Percentiles rank a stretch among this genome's conserved stretches.
Conservation (phyloP, 441 rosid species). For the Gossypium gossypioides region DNA sequence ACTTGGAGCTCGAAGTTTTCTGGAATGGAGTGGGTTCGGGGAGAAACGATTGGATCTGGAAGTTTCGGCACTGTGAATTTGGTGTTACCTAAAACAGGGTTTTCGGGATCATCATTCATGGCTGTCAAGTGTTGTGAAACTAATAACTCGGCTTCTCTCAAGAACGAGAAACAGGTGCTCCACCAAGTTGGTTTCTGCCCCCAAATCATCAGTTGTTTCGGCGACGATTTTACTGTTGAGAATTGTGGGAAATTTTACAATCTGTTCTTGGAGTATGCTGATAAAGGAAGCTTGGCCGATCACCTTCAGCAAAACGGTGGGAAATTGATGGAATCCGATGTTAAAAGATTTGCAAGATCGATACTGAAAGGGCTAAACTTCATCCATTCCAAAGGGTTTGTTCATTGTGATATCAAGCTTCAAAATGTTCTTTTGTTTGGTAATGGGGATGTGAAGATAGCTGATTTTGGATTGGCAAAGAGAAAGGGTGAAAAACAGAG, state of each 20-base stretch:
- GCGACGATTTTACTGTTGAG: constrained; percentile 35
- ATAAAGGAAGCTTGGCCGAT: constrained; percentile 59
- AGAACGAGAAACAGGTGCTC: constrained; percentile 43
- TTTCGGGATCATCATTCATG: constrained; percentile 24
- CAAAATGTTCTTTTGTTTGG: constrained; percentile 52
- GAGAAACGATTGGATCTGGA: constrained; percentile 58
- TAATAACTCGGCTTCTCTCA: constrained; percentile 24
- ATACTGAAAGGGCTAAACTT: constrained; percentile 51
- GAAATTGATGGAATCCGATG: constrained; percentile 36
- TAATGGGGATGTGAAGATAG: constrained; percentile 50
- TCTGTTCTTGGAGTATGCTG: constrained; percentile 61
- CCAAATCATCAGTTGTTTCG: constrained; percentile 39
- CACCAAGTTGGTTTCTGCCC: constrained; percentile 33
- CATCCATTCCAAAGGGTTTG: constrained; percentile 56
- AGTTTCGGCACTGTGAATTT: constrained; percentile 50
- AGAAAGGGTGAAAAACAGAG: constrained; percentile 24
- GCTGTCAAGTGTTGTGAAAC: constrained; percentile 55
- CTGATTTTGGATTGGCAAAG: constrained; percentile 73
- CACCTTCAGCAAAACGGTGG: constrained; percentile 36
- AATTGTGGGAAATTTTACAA: constrained; percentile 37
- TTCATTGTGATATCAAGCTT: constrained; percentile 75
- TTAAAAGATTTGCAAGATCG: constrained; percentile 31
- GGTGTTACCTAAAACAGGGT: constrained; percentile 21
- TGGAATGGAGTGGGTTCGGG: constrained; percentile 77
- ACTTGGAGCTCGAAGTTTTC: background rate